A percentile compares a stretch with the other conserved stretches of the same genome.
These are phyloP conservation scores for Rossbeevera mucosa DNA, from an alignment of 768 basidiomycete genomes.

Conservation along the genomic window DNA sequence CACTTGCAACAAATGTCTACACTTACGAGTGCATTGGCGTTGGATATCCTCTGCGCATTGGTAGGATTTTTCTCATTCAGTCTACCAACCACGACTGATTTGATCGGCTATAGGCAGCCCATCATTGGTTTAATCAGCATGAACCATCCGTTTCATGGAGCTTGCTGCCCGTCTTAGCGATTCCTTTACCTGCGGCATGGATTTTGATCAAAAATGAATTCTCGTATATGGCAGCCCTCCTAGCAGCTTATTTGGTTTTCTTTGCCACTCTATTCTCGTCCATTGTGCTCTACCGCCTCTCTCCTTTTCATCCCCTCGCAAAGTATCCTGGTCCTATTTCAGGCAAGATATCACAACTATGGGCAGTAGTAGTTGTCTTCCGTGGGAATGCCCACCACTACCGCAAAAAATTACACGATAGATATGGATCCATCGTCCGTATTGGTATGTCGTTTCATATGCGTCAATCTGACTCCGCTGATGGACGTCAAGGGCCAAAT, in stretches of 20 bases:
- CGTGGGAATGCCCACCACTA: conserved; percentile 19
- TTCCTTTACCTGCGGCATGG: conserved; percentile 13
- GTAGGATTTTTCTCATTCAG: not conserved
- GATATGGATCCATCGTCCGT: conserved; percentile 32
- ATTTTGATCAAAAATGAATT: conserved; percentile 6
- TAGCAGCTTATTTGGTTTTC: conserved; percentile 15
- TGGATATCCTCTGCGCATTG: conserved; percentile 20
- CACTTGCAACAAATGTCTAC: conserved; percentile 7
- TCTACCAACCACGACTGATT: not conserved
- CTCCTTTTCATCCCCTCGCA: conserved; percentile 36
- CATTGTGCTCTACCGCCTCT: conserved; percentile 34
- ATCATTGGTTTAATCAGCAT: conserved; percentile 15
- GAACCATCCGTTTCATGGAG: conserved; percentile 16
- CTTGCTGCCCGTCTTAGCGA: conserved; percentile 7
- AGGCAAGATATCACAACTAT: conserved; percentile 31
- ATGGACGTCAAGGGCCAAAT: conserved; percentile 32
- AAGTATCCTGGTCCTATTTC: conserved; percentile 33
- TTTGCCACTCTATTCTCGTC: conserved; percentile 23
- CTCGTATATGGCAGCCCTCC: conserved; percentile 4
- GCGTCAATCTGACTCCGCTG: conserved; percentile 1
- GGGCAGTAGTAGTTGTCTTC: conserved; percentile 16
- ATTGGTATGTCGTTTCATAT: conserved; percentile 21
- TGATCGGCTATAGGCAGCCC: conserved; percentile 6
- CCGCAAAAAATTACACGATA: conserved; percentile 22
- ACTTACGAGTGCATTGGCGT: not conserved